Percentiles rank a stretch among this genome's conserved stretches.
phyloP scores from a whole-genome alignment of 352 stramenopile species.

The Pythium aristosporum region DNA sequence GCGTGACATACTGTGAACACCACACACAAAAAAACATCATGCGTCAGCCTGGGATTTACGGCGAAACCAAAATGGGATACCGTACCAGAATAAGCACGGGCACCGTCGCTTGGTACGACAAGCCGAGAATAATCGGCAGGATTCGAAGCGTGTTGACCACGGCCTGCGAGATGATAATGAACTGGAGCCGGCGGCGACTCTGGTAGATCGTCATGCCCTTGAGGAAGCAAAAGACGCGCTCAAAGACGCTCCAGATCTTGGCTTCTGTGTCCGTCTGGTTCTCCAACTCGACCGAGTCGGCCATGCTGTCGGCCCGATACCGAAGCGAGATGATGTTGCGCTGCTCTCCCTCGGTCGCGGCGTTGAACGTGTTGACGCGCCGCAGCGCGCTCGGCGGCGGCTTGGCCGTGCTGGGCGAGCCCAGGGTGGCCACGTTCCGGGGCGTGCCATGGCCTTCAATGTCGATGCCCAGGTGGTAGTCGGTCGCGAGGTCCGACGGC shows the following conservation, averaged over 20 bases:
- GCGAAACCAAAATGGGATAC: not conserved
- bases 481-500: slow-evolving; percentile 48
- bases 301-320: slow-evolving; percentile 83
- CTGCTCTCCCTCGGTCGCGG: slow-evolving; percentile 69
- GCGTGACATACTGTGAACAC: slow-evolving; percentile 61
- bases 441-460: slow-evolving; percentile 22
- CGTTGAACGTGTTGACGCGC: slow-evolving; percentile 72
- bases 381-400: slow-evolving; percentile 37
- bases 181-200: slow-evolving; percentile 73
- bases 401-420: slow-evolving; percentile 10
- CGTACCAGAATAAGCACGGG: slow-evolving; percentile 75
- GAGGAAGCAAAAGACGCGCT: slow-evolving; percentile 86
- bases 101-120: slow-evolving; percentile 82
- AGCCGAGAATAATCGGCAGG: slow-evolving; percentile 81
- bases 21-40: not conserved
- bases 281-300: slow-evolving; percentile 75
- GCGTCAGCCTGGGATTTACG: not conserved
- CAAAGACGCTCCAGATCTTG: slow-evolving; percentile 79
- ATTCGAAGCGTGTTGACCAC: slow-evolving; percentile 83
- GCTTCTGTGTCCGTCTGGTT: slow-evolving; percentile 53
- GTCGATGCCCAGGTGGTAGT: slow-evolving; percentile 69
- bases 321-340: slow-evolving; percentile 87
- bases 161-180: slow-evolving; percentile 85
- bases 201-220: slow-evolving; percentile 90
- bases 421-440: not conserved